phyloP scores from a whole-genome alignment of 345 rosid species.

The Acer negundo region DNA sequence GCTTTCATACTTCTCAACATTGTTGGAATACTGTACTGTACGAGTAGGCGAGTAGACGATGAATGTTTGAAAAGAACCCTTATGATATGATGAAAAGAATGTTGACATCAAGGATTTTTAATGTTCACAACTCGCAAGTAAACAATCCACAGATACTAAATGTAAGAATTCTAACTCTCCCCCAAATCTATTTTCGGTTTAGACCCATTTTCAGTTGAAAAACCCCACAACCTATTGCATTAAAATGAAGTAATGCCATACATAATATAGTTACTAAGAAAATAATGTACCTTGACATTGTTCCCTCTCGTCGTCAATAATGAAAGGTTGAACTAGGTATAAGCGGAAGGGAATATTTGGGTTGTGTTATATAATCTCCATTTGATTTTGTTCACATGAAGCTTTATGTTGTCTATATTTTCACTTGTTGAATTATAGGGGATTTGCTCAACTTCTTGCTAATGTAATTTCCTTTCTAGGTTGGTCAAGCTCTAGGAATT shows the following conservation, averaged over 20 bases:
- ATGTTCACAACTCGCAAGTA: background rate
- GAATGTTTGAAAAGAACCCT: background rate
- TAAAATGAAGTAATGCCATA: background rate
- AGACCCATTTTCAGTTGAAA: background rate
- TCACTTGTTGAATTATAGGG: background rate
- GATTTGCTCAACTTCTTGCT: background rate
- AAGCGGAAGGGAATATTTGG: background rate
- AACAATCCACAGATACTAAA: background rate
- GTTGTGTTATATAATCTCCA: background rate
- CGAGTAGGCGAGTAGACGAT: background rate
- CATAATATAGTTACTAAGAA: background rate
- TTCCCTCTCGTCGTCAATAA: background rate
- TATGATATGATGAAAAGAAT: background rate
- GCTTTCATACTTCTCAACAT: background rate
- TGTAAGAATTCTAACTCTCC: background rate
- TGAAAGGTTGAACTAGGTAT: background rate
- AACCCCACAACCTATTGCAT: background rate
- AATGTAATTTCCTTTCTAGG: conserved; percentile 34
- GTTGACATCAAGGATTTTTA: background rate
- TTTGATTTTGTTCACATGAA: background rate
- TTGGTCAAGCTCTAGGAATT: conserved; percentile 94
- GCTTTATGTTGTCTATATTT: background rate
- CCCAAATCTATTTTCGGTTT: background rate
- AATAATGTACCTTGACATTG: background rate
- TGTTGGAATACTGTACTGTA: background rate